These are phyloP conservation scores for Arachis stenosperma DNA, from an alignment of 306 rosid species.

Conservation along the genomic window DNA sequence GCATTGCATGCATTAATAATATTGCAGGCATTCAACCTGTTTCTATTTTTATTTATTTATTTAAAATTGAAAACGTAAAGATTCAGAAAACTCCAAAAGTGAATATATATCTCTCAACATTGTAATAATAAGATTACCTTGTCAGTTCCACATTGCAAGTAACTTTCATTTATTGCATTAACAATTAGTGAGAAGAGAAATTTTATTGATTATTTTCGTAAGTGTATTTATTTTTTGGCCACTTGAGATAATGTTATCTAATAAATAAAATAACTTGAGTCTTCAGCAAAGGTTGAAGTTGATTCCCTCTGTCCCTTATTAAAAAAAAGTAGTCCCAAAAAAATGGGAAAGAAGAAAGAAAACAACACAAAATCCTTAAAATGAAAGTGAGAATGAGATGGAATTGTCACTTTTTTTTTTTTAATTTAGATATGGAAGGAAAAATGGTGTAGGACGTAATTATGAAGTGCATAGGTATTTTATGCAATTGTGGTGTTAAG, in stretches of 20 bases:
- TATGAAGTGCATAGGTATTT: no score
- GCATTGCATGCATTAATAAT: background rate
- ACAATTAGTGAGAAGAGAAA: background rate
- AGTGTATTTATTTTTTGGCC: background rate
- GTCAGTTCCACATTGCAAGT: background rate
- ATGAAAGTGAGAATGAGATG: background rate
- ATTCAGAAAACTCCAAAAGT: background rate
- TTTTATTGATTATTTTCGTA: background rate
- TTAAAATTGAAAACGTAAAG: constrained; percentile 2
- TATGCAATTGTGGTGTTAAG: no score
- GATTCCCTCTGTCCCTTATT: background rate
- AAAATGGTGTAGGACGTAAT: no score
- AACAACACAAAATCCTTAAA: no score
- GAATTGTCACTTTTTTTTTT: no score
- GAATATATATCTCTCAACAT: background rate
- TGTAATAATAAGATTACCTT: background rate
- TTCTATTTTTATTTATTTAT: background rate
- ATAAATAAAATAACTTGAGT: background rate
- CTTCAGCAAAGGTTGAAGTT: background rate
- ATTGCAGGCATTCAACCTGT: background rate
- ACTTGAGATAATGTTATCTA: background rate
- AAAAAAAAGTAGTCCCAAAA: no score
- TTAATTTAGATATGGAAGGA: no score
- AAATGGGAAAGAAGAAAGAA: no score
- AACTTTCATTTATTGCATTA: constrained; percentile 1